Evolutionary conservation across 345 rosid species (phyloP).

Genomic region (Salix suchowensis): DNA sequence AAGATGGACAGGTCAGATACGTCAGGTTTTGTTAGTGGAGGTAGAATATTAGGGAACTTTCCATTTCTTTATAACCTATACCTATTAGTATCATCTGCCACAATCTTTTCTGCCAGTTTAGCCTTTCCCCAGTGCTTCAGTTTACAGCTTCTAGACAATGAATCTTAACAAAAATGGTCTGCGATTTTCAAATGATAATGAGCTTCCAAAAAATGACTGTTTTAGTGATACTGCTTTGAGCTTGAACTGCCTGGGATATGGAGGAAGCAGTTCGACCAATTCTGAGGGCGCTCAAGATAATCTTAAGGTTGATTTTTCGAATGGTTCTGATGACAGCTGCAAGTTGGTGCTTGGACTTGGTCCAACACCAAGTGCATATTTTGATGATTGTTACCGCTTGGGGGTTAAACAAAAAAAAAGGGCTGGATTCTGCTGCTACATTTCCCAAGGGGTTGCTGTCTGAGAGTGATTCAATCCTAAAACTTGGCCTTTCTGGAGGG

Average conservation of each 20-base stretch:
- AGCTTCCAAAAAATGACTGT: slow-evolving; percentile 42
- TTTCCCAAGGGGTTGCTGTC: slow-evolving; percentile 36
- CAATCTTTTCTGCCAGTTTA: slow-evolving; percentile 14
- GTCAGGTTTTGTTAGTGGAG: slow-evolving; percentile 88
- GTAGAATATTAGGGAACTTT: slow-evolving; percentile 21
- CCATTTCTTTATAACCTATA: slow-evolving; percentile 29
- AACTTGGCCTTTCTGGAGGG: slow-evolving; percentile 75
- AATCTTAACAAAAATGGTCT: slow-evolving; percentile 52
- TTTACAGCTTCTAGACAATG: slow-evolving; percentile 36
- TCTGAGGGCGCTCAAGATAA: slow-evolving; percentile 28
- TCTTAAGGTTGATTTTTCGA: slow-evolving; percentile 40
- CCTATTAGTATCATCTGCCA: slow-evolving; percentile 19
- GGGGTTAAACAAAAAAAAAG: slow-evolving; percentile 40
- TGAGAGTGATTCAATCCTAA: slow-evolving; percentile 53
- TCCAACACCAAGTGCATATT: slow-evolving; percentile 60
- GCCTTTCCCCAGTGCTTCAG: slow-evolving; percentile 2
- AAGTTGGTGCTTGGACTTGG: slow-evolving; percentile 89
- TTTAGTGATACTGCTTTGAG: slow-evolving; percentile 65
- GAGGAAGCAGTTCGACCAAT: slow-evolving; percentile 42
- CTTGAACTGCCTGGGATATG: slow-evolving; percentile 53
- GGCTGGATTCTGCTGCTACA: slow-evolving; percentile 18
- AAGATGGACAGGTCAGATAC: slow-evolving; percentile 86
- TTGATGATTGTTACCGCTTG: slow-evolving; percentile 31
- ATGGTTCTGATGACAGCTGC: slow-evolving; percentile 66
- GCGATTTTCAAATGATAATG: slow-evolving; percentile 34